Evolutionary conservation across 495 filamentous ascomycete genomes (phyloP).

Genomic region (Usnea hakonensis): DNA sequence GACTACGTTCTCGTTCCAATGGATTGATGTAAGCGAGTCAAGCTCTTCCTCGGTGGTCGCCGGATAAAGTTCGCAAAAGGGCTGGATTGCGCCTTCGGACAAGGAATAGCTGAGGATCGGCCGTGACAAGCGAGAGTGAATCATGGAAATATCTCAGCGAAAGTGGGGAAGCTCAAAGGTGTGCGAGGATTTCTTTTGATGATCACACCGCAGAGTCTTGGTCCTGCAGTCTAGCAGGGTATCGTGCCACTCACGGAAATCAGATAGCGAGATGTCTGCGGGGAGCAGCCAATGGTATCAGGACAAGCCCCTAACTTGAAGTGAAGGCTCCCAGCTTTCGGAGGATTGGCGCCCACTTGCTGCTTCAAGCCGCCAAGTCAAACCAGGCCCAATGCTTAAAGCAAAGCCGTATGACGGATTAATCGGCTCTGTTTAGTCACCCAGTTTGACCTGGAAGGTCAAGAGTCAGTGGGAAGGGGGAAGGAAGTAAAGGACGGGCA

Average conservation of each 20-base stretch:
- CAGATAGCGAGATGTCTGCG: not conserved
- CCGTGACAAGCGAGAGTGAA: not conserved
- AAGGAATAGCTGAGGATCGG: not conserved
- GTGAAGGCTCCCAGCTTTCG: no score
- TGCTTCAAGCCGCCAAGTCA: not conserved
- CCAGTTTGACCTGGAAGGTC: no score
- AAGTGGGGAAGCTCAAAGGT: not conserved
- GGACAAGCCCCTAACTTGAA: not conserved
- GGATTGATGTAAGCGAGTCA: no score
- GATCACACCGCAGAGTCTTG: not conserved
- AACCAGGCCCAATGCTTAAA: not conserved
- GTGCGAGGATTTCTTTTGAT: no score
- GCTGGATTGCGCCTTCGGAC: not conserved
- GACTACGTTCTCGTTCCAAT: not conserved
- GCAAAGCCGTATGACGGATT: not conserved
- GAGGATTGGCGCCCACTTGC: not conserved
- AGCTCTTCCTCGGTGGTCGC: not conserved
- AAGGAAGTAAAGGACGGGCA: not conserved
- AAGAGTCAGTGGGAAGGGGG: not conserved
- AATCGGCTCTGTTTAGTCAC: no score
- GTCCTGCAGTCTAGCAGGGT: not conserved
- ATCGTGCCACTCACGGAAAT: not conserved
- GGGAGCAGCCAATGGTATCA: not conserved
- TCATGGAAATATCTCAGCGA: not conserved
- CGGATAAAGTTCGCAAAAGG: not conserved